A percentile compares a stretch with the other conserved stretches of the same genome.
Conservation (phyloP, 2,329 filamentous ascomycete species). For the Botrytis elliptica region DNA sequence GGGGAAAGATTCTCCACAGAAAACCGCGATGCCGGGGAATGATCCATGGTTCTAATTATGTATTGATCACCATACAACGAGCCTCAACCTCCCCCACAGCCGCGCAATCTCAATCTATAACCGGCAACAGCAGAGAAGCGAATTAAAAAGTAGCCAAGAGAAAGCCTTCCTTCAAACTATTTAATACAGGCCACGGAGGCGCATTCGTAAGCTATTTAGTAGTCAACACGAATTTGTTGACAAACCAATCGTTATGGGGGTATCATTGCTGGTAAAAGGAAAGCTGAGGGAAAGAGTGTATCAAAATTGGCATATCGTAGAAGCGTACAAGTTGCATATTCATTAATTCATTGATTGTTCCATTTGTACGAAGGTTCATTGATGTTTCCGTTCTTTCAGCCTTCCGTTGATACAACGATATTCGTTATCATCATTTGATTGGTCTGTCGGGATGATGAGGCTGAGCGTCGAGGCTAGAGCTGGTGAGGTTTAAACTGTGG, state of each 20-base stretch:
- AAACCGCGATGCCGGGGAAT: constrained; percentile 44
- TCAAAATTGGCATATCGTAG: neutral
- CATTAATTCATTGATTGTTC: constrained; percentile 8
- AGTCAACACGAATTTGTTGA: constrained; percentile 28
- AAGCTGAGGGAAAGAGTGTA: constrained; percentile 1
- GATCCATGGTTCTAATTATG: constrained; percentile 39
- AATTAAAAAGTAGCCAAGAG: neutral
- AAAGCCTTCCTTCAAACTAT: constrained; percentile 4
- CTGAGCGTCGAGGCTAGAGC: constrained; percentile 16
- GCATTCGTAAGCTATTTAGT: constrained; percentile 22
- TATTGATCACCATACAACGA: constrained; percentile 6
- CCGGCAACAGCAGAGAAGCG: neutral
- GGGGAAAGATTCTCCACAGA: constrained; percentile 50
- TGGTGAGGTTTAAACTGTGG: neutral
- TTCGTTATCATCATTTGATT: neutral
- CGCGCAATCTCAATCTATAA: constrained; percentile 14
- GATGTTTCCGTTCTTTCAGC: constrained; percentile 22
- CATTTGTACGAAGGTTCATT: neutral
- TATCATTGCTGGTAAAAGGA: constrained; percentile 36
- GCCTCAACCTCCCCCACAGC: constrained; percentile 32
- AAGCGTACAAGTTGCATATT: constrained; percentile 6
- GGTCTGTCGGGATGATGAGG: neutral
- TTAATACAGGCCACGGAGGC: constrained; percentile 29
- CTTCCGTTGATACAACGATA: constrained; percentile 10
- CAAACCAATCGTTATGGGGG: constrained; percentile 34